Evolutionary conservation across 805 yeast species (phyloP), one percentile per base, ranked within the genome.

Genomic region (Metschnikowia amazonensis): DNA sequence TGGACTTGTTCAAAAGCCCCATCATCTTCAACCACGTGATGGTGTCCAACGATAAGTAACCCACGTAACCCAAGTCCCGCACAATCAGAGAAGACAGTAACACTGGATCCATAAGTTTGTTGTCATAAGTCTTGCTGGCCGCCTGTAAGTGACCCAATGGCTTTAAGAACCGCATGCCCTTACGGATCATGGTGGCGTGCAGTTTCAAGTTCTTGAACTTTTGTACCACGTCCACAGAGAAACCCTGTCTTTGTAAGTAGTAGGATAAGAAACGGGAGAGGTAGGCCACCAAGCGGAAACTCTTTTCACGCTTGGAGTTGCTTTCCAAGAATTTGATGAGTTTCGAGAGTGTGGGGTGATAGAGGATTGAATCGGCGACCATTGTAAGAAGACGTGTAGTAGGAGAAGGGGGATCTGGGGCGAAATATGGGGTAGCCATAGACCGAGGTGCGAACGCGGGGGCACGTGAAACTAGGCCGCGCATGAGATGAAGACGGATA

Each of bases 101-200:
- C 21, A 80, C 66, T 9, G 77, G 76, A 62, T 85, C 92, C 43
- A 76, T 62, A 36, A 89, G 75, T 70, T 86, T 84, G 65, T 87
- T 82, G 60, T 81, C 86, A 56, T 72, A 77, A 11, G 86, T 77
- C 51, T 76, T 74, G 2, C 85, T 73, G 4, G 90, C 86, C n/a
- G 79, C 76, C 56, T 81, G 81, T 44, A 86, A 60, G 61, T 84
- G 89, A 57, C 74, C 75, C 58, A 90, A 68, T 1, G 95, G 95
- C 67, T 89, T 90, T 51, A 89, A 78, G 59, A 84, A 81, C 59
- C 97, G 79, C 72, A 90, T 68, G 18, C 89, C 82, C 70, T 92
- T 92, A 64, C 98, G 81, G 51, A 87, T 75, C 48, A 83, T 64
- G 1, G 87, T 76, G 25, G 88, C 76, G 52, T 84, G 81, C 36